Evolutionary conservation across 2,329 filamentous ascomycete species (phyloP).

Genomic region (Phialocephala subalpina): DNA sequence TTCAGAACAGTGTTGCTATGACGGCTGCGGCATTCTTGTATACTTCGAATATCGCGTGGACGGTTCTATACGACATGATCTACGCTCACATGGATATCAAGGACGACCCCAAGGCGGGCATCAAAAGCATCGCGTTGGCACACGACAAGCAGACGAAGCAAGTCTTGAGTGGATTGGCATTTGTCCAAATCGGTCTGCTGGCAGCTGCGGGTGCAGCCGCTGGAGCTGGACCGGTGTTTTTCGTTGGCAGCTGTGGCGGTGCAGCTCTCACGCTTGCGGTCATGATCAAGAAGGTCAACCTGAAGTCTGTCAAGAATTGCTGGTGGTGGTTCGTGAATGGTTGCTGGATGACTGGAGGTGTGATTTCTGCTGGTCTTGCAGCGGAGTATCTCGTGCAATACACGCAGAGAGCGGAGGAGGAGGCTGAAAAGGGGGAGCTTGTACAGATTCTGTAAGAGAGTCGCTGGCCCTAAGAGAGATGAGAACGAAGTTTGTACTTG

Average conservation of each 20-base stretch:
- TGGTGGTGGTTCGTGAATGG: conserved; percentile 83
- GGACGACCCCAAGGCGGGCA: conserved; percentile 85
- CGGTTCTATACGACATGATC: conserved; percentile 89
- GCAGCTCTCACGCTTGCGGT: conserved; percentile 65
- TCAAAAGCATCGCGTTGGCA: conserved; percentile 86
- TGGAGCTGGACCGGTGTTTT: conserved; percentile 75
- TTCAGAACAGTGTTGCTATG: conserved; percentile 68
- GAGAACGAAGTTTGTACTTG: neutral
- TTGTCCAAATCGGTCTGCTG: conserved; percentile 73
- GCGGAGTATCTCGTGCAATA: conserved; percentile 66
- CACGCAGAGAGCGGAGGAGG: conserved; percentile 32
- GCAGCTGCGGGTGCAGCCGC: conserved; percentile 72
- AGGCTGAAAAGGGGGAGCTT: neutral
- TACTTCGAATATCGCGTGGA: conserved; percentile 84
- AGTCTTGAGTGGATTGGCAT: conserved; percentile 74
- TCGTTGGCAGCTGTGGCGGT: conserved; percentile 71
- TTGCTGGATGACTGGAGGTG: conserved; percentile 72
- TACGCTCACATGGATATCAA: conserved; percentile 93
- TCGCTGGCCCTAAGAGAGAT: neutral
- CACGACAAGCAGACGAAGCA: conserved; percentile 81
- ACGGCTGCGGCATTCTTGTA: conserved; percentile 76
- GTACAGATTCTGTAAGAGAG: neutral
- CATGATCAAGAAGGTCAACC: conserved; percentile 73
- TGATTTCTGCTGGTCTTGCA: conserved; percentile 64
- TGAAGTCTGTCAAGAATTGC: conserved; percentile 72